A percentile compares a stretch with the other conserved stretches of the same genome.
Evolutionary conservation across 75 land plant species (phyloP).

Genomic region (Cupressus sempervirens): DNA sequence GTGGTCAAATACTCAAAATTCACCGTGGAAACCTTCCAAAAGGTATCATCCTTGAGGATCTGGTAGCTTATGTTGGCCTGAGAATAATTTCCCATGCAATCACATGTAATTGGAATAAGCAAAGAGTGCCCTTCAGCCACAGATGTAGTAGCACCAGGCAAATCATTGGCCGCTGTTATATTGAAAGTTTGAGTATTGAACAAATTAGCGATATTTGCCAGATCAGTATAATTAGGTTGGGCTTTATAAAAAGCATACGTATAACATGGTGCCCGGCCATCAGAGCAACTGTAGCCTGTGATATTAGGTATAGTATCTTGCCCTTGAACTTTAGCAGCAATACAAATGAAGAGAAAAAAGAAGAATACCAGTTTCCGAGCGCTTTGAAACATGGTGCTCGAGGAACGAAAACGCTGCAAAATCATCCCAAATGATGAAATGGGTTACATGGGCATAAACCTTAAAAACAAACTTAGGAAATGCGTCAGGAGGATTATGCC

Average conservation of each 20-base stretch:
- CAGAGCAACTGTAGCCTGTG: too few species aligned
- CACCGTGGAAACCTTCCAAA: conserved; percentile 39
- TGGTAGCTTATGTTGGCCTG: conserved; percentile 11
- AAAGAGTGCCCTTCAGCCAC: conserved; percentile 36
- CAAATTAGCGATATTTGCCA: conserved; percentile 26
- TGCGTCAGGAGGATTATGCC: too few species aligned
- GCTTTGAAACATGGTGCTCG: background rate
- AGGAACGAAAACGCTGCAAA: background rate
- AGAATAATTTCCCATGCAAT: background rate
- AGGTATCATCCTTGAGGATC: conserved; percentile 49
- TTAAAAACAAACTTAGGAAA: too few species aligned
- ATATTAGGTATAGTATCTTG: too few species aligned
- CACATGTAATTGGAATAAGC: conserved; percentile 55
- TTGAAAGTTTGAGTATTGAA: conserved; percentile 22
- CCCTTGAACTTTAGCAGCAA: background rate
- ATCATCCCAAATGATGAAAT: background rate
- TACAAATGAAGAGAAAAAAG: background rate
- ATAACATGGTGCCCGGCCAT: conserved; percentile 9
- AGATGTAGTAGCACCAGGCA: conserved; percentile 14
- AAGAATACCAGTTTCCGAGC: background rate
- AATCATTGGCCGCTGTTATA: conserved; percentile 30
- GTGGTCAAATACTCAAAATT: conserved; percentile 51
- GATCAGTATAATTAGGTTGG: conserved; percentile 19
- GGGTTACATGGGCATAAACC: too few species aligned
- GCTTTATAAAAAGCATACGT: conserved; percentile 37